Percentiles rank a stretch among this genome's conserved stretches.
Conservation (phyloP, 2,329 filamentous ascomycete species). For the Amesomyces nigricolor region DNA sequence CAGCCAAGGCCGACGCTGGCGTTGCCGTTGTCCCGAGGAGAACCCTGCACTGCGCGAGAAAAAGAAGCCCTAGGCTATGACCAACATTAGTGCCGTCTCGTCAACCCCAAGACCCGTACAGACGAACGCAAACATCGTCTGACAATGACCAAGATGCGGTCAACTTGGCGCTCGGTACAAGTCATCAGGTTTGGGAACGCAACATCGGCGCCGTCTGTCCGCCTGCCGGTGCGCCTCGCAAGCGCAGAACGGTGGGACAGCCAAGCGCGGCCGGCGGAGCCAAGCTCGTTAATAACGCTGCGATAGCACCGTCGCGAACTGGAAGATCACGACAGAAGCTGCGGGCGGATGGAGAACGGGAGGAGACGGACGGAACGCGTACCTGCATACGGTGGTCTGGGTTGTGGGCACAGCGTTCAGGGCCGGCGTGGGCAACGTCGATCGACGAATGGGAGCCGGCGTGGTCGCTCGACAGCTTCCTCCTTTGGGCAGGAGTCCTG, state of each 20-base stretch:
- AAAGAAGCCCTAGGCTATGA: neutral
- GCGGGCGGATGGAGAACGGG: slow-evolving; percentile 9
- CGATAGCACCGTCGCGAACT: too few species aligned
- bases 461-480: slow-evolving; percentile 13
- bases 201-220: too few species aligned
- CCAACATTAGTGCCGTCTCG: neutral
- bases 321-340: neutral
- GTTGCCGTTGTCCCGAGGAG: slow-evolving; percentile 1
- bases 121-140: too few species aligned
- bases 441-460: slow-evolving; percentile 11
- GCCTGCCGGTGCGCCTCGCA: too few species aligned
- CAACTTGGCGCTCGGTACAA: too few species aligned
- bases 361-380: slow-evolving; percentile 14
- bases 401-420: too few species aligned
- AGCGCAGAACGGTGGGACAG: neutral
- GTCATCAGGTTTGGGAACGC: too few species aligned
- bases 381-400: slow-evolving; percentile 10
- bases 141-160: too few species aligned
- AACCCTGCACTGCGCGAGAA: neutral
- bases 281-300: neutral
- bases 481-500: slow-evolving; percentile 11
- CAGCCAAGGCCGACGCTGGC: slow-evolving; percentile 1
- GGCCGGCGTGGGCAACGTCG: neutral
- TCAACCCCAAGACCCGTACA: neutral
- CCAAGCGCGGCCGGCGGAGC: slow-evolving; percentile 1